phyloP scores from a whole-genome alignment of 768 basidiomycete genomes.

The Grammothele lineata region DNA sequence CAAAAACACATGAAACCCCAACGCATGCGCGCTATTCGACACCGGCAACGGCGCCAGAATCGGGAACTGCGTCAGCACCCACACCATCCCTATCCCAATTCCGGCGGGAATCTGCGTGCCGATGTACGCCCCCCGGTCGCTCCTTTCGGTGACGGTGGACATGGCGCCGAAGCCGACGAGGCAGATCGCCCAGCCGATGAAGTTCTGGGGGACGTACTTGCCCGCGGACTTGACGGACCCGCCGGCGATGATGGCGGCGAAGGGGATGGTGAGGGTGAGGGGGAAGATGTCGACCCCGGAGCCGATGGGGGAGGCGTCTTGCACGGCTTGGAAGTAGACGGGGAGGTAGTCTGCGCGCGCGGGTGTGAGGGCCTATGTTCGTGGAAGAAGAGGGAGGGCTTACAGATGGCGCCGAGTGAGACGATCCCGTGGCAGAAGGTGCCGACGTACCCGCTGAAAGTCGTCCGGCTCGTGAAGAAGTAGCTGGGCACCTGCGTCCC shows the following conservation, averaged over 20 bases:
- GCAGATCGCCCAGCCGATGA: conserved; percentile 31
- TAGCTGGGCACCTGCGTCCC: conserved; percentile 1
- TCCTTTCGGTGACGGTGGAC: conserved; percentile 23
- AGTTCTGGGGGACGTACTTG: conserved; percentile 34
- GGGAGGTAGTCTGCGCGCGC: conserved; percentile 38
- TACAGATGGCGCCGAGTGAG: conserved; percentile 19
- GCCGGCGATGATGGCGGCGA: conserved; percentile 34
- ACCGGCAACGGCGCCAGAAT: conserved; percentile 20
- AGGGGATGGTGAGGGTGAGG: conserved; percentile 30
- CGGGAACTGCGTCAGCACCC: conserved; percentile 5
- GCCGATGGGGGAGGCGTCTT: conserved; percentile 31
- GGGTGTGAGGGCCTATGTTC: background rate
- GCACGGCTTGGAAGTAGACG: conserved; percentile 43
- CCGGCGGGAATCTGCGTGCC: conserved; percentile 21
- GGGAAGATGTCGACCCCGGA: conserved; percentile 35
- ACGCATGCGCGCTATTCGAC: conserved; percentile 28
- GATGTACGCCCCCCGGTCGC: conserved; percentile 9
- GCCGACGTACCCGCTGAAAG: conserved; percentile 18
- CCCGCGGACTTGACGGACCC: conserved; percentile 23
- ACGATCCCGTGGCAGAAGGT: conserved; percentile 27
- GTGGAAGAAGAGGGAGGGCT: background rate
- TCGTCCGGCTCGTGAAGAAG: conserved; percentile 3
- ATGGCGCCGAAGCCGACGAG: conserved; percentile 34
- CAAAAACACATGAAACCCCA: conserved; percentile 27
- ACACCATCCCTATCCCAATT: conserved; percentile 27